A percentile compares a stretch with the other conserved stretches of the same genome.
phyloP scores from a whole-genome alignment of 1,284 basidiomycete species.

The Spongiforma sp. region DNA sequence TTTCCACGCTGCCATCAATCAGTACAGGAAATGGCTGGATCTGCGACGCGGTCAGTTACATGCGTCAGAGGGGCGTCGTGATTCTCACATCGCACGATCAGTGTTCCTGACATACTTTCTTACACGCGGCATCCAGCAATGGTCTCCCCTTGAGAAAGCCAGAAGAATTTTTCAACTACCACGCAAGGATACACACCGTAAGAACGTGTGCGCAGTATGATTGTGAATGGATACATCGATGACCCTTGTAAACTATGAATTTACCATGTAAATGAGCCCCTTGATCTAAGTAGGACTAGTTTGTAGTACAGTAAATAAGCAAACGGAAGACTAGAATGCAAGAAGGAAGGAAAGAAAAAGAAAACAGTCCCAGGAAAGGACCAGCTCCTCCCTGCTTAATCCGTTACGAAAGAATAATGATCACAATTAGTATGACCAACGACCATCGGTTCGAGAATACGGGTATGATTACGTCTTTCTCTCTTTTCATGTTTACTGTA shows the following conservation, averaged over 20 bases:
- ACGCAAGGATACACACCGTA: constrained; percentile 1
- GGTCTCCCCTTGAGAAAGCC: not conserved
- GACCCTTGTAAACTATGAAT: constrained; percentile 2
- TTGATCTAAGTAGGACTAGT: too few relatives aligned
- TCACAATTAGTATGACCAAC: constrained; percentile 15
- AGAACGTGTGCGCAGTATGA: constrained; percentile 6
- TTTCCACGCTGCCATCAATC: too few relatives aligned
- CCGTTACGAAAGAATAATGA: constrained; percentile 32
- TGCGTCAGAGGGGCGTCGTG: not conserved
- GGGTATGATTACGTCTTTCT: constrained; percentile 18
- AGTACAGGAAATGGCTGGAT: not conserved
- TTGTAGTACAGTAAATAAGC: not conserved
- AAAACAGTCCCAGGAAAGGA: constrained; percentile 6
- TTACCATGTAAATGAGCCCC: constrained; percentile 1
- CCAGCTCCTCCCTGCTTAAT: constrained; percentile 24
- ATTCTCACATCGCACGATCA: too few relatives aligned
- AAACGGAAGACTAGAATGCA: not conserved
- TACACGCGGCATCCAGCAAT: too few relatives aligned
- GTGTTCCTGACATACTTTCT: too few relatives aligned
- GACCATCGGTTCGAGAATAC: not conserved
- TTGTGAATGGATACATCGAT: too few relatives aligned
- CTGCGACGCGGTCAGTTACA: not conserved
- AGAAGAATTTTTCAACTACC: constrained; percentile 3
- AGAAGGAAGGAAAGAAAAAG: not conserved
- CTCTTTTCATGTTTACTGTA: not conserved